Evolutionary conservation across 805 yeast genomes (phyloP).

Genomic region (Candida michaelii): DNA sequence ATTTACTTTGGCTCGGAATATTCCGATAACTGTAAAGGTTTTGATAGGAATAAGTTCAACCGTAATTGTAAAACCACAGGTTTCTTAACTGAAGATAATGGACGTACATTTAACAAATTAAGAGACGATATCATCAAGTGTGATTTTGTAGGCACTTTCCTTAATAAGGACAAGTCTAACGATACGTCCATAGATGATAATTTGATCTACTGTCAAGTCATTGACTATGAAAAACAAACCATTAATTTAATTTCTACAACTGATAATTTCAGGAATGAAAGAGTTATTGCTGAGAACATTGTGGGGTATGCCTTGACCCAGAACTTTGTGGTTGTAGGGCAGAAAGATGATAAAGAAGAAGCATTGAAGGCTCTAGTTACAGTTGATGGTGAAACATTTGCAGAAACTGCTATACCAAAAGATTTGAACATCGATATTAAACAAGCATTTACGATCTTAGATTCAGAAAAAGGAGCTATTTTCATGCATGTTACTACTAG

Average conservation of each 20-base stretch:
- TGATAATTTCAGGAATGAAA: slow-evolving; percentile 50
- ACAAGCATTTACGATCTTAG: slow-evolving; percentile 69
- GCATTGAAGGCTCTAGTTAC: slow-evolving; percentile 68
- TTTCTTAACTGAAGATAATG: slow-evolving; percentile 65
- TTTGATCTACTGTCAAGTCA: slow-evolving; percentile 64
- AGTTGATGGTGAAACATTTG: slow-evolving; percentile 72
- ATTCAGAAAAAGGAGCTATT: slow-evolving; percentile 67
- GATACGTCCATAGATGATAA: slow-evolving; percentile 34
- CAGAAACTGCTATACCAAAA: slow-evolving; percentile 75
- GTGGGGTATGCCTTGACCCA: slow-evolving; percentile 75
- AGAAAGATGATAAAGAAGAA: slow-evolving; percentile 39
- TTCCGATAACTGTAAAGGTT: slow-evolving; percentile 32
- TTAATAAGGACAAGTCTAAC: slow-evolving; percentile 31
- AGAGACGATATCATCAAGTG: slow-evolving; percentile 58
- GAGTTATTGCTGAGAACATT: slow-evolving; percentile 51
- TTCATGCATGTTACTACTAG: slow-evolving; percentile 81
- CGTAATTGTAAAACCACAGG: slow-evolving; percentile 57
- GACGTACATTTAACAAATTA: slow-evolving; percentile 58
- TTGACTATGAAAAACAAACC: slow-evolving; percentile 28
- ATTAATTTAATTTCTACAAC: slow-evolving; percentile 45
- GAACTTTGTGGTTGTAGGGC: slow-evolving; percentile 72
- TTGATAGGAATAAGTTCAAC: slow-evolving; percentile 31
- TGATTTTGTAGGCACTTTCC: slow-evolving; percentile 60
- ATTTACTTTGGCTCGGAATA: slow-evolving; percentile 67
- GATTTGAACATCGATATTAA: slow-evolving; percentile 53